Percentiles rank a stretch among this genome's conserved stretches.
phyloP scores from a whole-genome alignment of 2,329 filamentous ascomycete species.

The Arthrobotrys iridis region DNA sequence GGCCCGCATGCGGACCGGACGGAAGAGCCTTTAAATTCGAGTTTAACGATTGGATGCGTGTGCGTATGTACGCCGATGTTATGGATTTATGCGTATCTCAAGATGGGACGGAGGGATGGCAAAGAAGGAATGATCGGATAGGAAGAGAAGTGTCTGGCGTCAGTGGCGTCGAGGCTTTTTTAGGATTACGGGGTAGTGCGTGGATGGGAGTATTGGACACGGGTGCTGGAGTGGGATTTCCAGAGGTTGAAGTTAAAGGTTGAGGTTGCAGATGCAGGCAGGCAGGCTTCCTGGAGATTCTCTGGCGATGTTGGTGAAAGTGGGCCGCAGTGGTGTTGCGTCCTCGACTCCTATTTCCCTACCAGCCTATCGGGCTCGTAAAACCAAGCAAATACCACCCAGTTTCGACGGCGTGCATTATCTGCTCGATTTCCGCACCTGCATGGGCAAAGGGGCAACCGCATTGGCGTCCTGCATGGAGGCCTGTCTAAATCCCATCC shows the following conservation, averaged over 20 bases:
- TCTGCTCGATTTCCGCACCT: slow-evolving; percentile 27
- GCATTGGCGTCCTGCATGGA: slow-evolving; percentile 31
- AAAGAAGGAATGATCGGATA: slow-evolving; percentile 6
- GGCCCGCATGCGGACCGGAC: slow-evolving; percentile 33
- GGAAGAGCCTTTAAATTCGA: slow-evolving; percentile 1
- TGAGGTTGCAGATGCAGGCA: neutral
- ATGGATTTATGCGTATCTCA: neutral
- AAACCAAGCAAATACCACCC: no score
- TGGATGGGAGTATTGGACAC: neutral
- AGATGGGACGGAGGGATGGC: slow-evolving; percentile 21
- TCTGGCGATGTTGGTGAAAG: slow-evolving; percentile 31
- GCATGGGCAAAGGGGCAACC: slow-evolving; percentile 42
- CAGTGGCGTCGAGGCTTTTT: slow-evolving; percentile 4
- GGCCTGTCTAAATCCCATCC: slow-evolving; percentile 34
- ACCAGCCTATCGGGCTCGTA: slow-evolving; percentile 13
- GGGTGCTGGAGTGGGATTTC: neutral
- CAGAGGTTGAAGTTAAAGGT: neutral
- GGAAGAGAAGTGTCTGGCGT: neutral
- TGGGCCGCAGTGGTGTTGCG: slow-evolving; percentile 2
- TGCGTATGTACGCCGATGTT: neutral
- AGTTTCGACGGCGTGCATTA: slow-evolving; percentile 22
- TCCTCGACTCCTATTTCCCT: slow-evolving; percentile 39
- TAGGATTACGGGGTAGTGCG: neutral
- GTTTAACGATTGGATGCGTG: neutral
- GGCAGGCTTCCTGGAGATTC: neutral